Evolutionary conservation across 208 protist species (phyloP), one percentile per base, ranked within the genome.

Genomic region (Trypanosoma theileri): DNA sequence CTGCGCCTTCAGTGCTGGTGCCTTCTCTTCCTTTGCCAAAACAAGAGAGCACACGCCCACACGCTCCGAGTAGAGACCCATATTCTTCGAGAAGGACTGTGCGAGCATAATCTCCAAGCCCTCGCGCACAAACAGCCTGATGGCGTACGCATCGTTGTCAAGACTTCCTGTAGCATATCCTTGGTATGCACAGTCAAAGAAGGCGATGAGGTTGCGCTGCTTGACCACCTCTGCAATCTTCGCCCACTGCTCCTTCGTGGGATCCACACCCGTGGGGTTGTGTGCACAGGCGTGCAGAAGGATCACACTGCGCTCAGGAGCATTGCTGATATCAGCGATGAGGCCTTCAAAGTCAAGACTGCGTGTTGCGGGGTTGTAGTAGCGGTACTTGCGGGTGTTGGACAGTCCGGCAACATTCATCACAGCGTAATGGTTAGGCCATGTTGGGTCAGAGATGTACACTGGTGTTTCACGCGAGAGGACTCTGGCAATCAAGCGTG

Each of bases 211-310:
- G 0, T 83, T 59, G 50, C 88, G 92, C 60, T 82, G 69, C 53
- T 83, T 42, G 65, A 96, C 83, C n/a, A 96, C 69, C 13, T 97
- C 78, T 1, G 88, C 82, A 69, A 99, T 97, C 28, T 84, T 59
- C n/a, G 80, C 65, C 98, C 98, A 99, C 80, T 99, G 91, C 28
- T 85, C 93, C 11, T 77, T 62, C 4, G 96, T 97, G 52, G 97
- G 98, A 79, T 99, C 98, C 4, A 98, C 90, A 40, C 98, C 98
- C 16, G 98, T 99, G 62, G 98, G 98, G 82, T 99, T 99, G 89
- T 99, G 98, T 12, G 98, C 98, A 77, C 98, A 99, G 16, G 94
- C 82, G 78, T 99, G 98, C 40, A 99, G 79, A 19, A 99, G 52
- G 24, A 99, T 82, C 8, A 99, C 80, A 35, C 91, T 97, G 19